Conservation (phyloP, 106 monocot species). For the Platanthera guangdongensis region DNA sequence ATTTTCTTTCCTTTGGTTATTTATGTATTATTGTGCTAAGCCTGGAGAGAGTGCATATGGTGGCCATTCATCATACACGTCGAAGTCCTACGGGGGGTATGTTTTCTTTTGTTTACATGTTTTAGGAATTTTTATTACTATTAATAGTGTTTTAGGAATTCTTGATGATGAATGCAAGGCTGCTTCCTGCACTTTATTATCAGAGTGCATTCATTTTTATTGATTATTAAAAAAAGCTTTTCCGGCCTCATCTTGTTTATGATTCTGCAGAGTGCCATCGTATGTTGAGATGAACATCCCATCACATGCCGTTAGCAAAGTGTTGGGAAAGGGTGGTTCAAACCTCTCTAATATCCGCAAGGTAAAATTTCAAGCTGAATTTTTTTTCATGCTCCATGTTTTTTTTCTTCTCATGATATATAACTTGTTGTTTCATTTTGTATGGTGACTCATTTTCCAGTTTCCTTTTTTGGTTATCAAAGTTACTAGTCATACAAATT, state of each 20-base stretch:
- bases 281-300: constrained; percentile 78
- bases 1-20: neutral
- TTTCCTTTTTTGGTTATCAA: no score
- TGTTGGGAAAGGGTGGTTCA: constrained; percentile 82
- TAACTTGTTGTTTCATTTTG: no score
- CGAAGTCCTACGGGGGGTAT: constrained; percentile 65
- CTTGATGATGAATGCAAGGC: neutral
- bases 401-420: neutral
- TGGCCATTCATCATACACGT: constrained; percentile 46
- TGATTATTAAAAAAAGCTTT: neutral
- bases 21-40: constrained; percentile 15
- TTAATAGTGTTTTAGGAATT: neutral
- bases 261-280: constrained; percentile 26
- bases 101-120: constrained; percentile 6
- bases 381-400: neutral
- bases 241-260: neutral
- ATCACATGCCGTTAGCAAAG: constrained; percentile 65
- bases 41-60: constrained; percentile 64
- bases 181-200: neutral
- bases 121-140: neutral
- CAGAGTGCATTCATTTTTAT: neutral
- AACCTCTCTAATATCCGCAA: constrained; percentile 81
- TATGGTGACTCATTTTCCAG: no score
- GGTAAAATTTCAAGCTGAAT: constrained; percentile 28
- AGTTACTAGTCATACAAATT: neutral